phyloP scores from a whole-genome alignment of 306 rosid genomes.

The Acacia acuminata region DNA sequence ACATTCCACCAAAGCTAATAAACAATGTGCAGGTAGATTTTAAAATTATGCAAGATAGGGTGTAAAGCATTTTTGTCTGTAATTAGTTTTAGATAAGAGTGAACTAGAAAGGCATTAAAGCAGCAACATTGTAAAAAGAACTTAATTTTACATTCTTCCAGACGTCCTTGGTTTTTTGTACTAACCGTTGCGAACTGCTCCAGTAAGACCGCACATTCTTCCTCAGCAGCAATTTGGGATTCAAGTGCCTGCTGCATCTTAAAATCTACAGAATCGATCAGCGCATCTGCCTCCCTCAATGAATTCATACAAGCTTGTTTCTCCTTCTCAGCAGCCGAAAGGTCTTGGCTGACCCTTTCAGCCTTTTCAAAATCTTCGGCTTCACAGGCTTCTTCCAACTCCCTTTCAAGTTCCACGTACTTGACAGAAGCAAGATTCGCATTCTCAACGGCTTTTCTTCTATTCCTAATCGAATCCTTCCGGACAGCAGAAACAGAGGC shows the following conservation, averaged over 20 bases:
- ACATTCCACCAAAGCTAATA: constrained; percentile 2
- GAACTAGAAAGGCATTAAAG: constrained; percentile 3
- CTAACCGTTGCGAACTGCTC: constrained; percentile 54
- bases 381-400: constrained; percentile 77
- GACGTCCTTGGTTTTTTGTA: not conserved
- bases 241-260: constrained; percentile 60
- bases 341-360: constrained; percentile 60
- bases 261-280: constrained; percentile 52
- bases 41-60: not conserved
- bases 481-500: constrained; percentile 53
- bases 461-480: constrained; percentile 59
- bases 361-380: constrained; percentile 86
- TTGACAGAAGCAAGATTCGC: constrained; percentile 46
- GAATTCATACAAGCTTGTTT: constrained; percentile 43
- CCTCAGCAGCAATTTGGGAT: constrained; percentile 63
- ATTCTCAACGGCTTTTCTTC: constrained; percentile 51
- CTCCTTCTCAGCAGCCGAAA: constrained; percentile 63
- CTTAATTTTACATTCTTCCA: not conserved
- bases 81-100: not conserved
- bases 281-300: constrained; percentile 57
- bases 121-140: constrained; percentile 7
- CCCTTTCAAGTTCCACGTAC: constrained; percentile 56
- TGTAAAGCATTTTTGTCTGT: not conserved
- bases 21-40: not conserved
- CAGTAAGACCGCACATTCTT: constrained; percentile 59